Percentiles rank a stretch among this genome's conserved stretches.
Evolutionary conservation across 129 eudicot species (phyloP).

Genomic region (Flaveria trinervia): DNA sequence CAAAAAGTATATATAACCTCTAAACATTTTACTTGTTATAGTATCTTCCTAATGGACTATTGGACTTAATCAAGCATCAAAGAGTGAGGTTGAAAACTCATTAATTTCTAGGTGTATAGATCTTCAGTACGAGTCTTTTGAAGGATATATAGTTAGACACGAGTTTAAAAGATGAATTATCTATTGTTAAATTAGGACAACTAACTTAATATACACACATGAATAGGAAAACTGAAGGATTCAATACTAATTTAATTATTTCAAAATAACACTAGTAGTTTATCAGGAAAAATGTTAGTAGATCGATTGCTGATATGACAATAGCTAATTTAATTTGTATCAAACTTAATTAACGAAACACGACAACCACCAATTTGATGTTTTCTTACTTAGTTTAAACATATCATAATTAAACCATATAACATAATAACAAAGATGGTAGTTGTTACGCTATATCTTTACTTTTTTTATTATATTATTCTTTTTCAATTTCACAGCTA

Average conservation of each 20-base stretch:
- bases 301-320: neutral
- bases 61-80: no score
- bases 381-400: neutral
- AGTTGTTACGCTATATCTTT: neutral
- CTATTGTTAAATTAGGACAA: no score
- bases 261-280: neutral
- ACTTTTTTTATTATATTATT: neutral
- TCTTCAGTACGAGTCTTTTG: no score
- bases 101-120: no score
- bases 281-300: neutral
- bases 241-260: neutral
- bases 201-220: no score
- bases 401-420: neutral
- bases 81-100: no score
- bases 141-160: no score
- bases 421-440: neutral
- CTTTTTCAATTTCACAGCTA: neutral
- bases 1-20: no score
- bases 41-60: no score
- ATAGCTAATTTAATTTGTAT: neutral
- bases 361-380: constrained; percentile 5
- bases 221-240: no score
- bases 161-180: no score
- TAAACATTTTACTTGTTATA: no score
- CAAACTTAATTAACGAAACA: neutral